Conservation (phyloP, 1,139 yeast genomes). For the Meyerozyma smithsonii region DNA sequence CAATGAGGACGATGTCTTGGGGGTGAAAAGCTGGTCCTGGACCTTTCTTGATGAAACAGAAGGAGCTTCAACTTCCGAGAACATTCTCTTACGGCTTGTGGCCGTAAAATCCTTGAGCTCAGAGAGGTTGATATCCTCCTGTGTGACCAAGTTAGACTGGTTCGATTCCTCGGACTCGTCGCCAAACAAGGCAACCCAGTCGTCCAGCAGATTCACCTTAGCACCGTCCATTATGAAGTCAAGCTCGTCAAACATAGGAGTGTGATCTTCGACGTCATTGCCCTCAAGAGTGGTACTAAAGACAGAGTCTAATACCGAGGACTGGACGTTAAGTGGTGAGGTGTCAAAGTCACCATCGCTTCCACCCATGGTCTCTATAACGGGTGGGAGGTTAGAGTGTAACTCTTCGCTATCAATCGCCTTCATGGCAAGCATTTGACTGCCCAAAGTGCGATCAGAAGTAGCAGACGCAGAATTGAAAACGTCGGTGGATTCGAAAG, state of each 20-base stretch:
- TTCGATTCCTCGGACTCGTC: conserved; percentile 29
- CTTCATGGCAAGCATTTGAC: conserved; percentile 1
- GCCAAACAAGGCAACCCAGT: conserved; percentile 65
- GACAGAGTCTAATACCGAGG: conserved; percentile 58
- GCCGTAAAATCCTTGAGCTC: conserved; percentile 11
- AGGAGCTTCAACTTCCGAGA: conserved; percentile 26
- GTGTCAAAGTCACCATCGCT: conserved; percentile 10
- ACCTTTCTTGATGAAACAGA: conserved; percentile 9
- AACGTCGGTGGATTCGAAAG: conserved; percentile 25
- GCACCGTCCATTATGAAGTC: conserved; percentile 44
- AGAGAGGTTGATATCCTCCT: conserved; percentile 15
- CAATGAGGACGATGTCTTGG: conserved; percentile 29
- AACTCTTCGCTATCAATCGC: conserved; percentile 6
- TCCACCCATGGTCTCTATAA: not conserved
- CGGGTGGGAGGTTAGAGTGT: conserved; percentile 14
- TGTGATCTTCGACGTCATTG: conserved; percentile 36
- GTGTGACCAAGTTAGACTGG: conserved; percentile 12
- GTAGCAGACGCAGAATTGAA: conserved; percentile 10
- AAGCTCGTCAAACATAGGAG: conserved; percentile 65
- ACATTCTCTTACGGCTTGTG: conserved; percentile 19
- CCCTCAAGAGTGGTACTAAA: conserved; percentile 47
- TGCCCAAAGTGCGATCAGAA: conserved; percentile 2
- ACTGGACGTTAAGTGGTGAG: conserved; percentile 50
- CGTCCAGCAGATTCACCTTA: conserved; percentile 43
- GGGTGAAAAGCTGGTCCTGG: conserved; percentile 26